Base-by-base conservation (phyloP, 2,329 filamentous ascomycete species). In the Bimuria novae-zelandiae region DNA sequence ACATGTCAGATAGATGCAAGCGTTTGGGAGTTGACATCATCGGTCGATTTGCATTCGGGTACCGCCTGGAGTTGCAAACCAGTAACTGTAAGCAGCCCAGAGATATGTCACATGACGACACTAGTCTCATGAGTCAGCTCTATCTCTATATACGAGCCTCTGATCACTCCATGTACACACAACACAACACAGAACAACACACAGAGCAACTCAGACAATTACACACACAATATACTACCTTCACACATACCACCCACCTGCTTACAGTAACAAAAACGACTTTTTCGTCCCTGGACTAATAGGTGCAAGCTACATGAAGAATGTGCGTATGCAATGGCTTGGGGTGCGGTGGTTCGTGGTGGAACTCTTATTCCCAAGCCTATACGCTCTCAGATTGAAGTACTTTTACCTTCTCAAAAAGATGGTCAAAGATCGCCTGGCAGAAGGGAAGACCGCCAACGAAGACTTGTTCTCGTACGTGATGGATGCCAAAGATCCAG, bases 401-500 rank as follows among this genome's bases (percentile, higher is more conserved):
- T 55, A 49, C n/a, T 44, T 19, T 17, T 21, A 22, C 12, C 10
- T 51, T 14, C 35, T 51, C 2, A 35, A 47, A 35, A 3, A 19
- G 16, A 16, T 55, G n/a, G 29, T 49, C 16, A 48, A 40, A 8
- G 27, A 51, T 14, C 29, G 51, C 14, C 16, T 54, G 11, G 37
- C 30, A 14, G 30, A 22, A 14, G 47, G 41, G 12, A 51, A 56
- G 19, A 7, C 44, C 10, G 58, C 57, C 10, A 50, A 61, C 11
- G 71, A 73, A 25, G 76, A 76, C 57, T 70, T 77, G 46, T 72
- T 74, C 57, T 62, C 73, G 49, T 64, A 76, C 63, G 62, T 75
- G 7, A 56, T 74, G 37, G 60, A 73, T 45, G 67, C 74, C 49
- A 68, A 72, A 57, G 66, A 79, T 63, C 68, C 71, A 3, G 59